Percentiles rank a stretch among this genome's conserved stretches.
phyloP scores from a whole-genome alignment of 768 basidiomycete species.

The Coprinopsis strossmayeri region DNA sequence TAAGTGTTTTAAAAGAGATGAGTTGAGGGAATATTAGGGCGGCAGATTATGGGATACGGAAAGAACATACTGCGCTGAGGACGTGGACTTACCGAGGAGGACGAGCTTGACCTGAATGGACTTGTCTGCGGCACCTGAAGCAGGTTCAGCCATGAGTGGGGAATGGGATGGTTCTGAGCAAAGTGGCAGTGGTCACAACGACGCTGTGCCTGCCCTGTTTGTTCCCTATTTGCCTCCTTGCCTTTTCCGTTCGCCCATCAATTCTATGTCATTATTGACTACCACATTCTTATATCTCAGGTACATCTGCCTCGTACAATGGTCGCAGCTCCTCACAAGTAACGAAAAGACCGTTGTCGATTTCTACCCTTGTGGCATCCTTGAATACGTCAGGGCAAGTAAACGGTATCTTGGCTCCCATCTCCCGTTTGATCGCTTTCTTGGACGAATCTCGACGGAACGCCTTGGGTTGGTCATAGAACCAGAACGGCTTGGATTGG shows the following conservation, averaged over 20 bases:
- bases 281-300: constrained; percentile 14
- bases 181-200: constrained; percentile 7
- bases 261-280: no score
- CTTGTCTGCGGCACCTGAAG: constrained; percentile 73
- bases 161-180: constrained; percentile 9
- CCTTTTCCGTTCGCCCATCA: constrained; percentile 16
- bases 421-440: neutral
- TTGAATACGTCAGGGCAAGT: constrained; percentile 33
- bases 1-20: constrained; percentile 22
- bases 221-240: constrained; percentile 18
- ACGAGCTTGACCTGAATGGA: constrained; percentile 98
- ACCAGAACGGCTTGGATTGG: constrained; percentile 34
- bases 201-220: constrained; percentile 11
- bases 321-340: constrained; percentile 36
- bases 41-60: constrained; percentile 9
- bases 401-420: constrained; percentile 17
- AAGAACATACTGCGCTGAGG: constrained; percentile 8
- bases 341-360: constrained; percentile 37
- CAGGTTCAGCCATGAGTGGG: constrained; percentile 62
- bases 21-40: constrained; percentile 10
- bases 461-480: constrained; percentile 35
- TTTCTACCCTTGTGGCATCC: constrained; percentile 21
- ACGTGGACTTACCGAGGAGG: constrained; percentile 60
- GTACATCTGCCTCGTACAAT: constrained; percentile 21
- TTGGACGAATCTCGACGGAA: neutral